Evolutionary conservation across 2,329 filamentous ascomycete genomes (phyloP).

Genomic region (Teratosphaeria nubilosa): DNA sequence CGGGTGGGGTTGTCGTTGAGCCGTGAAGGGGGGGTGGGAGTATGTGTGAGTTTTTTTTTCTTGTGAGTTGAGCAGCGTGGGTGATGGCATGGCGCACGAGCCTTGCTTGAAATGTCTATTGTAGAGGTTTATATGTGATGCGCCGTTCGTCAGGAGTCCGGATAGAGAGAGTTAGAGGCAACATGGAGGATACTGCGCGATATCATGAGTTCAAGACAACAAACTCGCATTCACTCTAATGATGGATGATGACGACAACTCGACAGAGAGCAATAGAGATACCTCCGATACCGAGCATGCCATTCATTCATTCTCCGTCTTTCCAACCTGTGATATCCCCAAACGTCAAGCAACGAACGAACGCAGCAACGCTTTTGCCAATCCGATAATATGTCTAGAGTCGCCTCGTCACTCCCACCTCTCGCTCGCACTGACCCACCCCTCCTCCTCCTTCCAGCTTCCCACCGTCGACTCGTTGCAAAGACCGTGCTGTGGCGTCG

Average conservation of each 20-base stretch:
- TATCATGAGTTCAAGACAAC: not conserved
- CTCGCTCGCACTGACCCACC: not conserved
- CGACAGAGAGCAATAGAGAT: not conserved
- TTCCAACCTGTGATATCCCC: not conserved
- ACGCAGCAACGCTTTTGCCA: not conserved
- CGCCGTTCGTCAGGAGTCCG: not conserved
- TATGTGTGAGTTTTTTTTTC: too few relatives aligned
- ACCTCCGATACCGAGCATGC: not conserved
- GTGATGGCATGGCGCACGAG: not conserved
- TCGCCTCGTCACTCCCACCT: not conserved
- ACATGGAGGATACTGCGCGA: not conserved
- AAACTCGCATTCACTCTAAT: not conserved
- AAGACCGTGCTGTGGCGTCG: not conserved
- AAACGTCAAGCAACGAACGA: conserved; percentile 1
- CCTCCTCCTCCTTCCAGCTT: not conserved
- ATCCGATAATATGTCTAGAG: not conserved
- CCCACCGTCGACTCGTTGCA: not conserved
- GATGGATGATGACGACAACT: too few relatives aligned
- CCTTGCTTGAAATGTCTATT: not conserved
- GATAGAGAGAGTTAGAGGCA: not conserved
- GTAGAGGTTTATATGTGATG: too few relatives aligned
- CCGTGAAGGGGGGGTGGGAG: not conserved
- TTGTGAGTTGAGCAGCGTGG: not conserved
- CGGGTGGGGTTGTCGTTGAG: conserved; percentile 6
- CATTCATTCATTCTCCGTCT: not conserved